phyloP scores from a whole-genome alignment of 345 rosid genomes.

The Atalantia buxifolia region DNA sequence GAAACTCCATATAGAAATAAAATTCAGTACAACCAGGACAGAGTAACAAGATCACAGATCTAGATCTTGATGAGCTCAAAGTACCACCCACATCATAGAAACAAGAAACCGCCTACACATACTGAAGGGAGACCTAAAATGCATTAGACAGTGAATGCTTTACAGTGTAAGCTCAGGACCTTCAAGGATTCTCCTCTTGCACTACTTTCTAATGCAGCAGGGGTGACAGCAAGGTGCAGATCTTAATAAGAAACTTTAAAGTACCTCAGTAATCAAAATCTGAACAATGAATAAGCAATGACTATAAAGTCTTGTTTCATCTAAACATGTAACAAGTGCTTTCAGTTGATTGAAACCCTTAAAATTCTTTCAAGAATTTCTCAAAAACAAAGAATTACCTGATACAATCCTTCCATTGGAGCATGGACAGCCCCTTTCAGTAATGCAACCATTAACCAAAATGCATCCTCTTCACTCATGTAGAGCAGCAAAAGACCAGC shows the following conservation, averaged over 20 bases:
- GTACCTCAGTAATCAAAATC: not conserved
- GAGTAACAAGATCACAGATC: not conserved
- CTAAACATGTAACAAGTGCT: not conserved
- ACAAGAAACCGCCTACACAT: not conserved
- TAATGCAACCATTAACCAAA: constrained; percentile 95
- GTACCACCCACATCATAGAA: not conserved
- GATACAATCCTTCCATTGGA: constrained; percentile 96
- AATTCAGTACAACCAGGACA: not conserved
- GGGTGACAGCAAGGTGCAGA: not conserved
- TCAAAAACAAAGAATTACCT: constrained; percentile 40
- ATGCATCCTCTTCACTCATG: constrained; percentile 98
- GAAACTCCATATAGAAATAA: not conserved
- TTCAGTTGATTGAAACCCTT: not conserved
- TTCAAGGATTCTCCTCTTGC: not conserved
- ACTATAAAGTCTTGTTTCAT: not conserved
- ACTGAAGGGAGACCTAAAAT: not conserved
- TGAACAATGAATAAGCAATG: not conserved
- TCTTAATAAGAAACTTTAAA: not conserved
- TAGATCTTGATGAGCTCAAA: not conserved
- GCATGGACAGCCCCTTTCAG: constrained; percentile 97
- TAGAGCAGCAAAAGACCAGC: constrained; percentile 92
- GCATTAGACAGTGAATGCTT: not conserved
- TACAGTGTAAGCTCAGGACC: not conserved
- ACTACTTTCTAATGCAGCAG: not conserved
- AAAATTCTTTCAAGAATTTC: not conserved